Evolutionary conservation across 2,329 filamentous ascomycete genomes (phyloP).

Genomic region (Intubia oerlemansii): DNA sequence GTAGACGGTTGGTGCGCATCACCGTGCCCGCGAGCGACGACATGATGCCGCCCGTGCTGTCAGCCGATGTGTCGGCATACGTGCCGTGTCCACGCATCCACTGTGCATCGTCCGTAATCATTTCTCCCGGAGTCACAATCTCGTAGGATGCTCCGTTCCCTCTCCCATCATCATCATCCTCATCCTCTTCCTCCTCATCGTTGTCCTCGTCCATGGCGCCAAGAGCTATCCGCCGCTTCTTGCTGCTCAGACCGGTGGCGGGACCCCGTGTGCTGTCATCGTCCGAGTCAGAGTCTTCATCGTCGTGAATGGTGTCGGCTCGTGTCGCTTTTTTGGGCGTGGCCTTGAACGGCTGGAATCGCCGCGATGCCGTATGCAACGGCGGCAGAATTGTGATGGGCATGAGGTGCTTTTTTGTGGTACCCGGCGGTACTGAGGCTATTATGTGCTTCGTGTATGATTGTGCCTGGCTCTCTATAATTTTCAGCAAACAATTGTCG

Average conservation of each 20-base stretch:
- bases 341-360: constrained; percentile 4
- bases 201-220: no score
- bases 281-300: constrained; percentile 11
- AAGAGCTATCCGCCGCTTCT: constrained; percentile 1
- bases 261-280: constrained; percentile 23
- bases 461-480: no score
- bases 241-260: constrained; percentile 2
- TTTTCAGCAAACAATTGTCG: no score
- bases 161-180: not conserved
- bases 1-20: constrained; percentile 87
- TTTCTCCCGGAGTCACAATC: constrained; percentile 74
- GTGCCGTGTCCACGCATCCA: constrained; percentile 98
- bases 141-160: constrained; percentile 15
- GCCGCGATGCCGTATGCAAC: constrained; percentile 12
- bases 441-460: no score
- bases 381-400: constrained; percentile 27
- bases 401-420: constrained; percentile 13
- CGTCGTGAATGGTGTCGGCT: constrained; percentile 1
- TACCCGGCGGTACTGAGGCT: no score
- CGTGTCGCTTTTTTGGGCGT: no score
- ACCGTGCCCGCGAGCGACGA: constrained; percentile 82
- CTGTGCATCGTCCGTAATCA: constrained; percentile 79
- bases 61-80: constrained; percentile 38
- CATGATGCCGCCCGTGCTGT: constrained; percentile 39
- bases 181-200: not conserved